Conservation (phyloP, 805 yeast species). For the Priceomyces castillae region DNA sequence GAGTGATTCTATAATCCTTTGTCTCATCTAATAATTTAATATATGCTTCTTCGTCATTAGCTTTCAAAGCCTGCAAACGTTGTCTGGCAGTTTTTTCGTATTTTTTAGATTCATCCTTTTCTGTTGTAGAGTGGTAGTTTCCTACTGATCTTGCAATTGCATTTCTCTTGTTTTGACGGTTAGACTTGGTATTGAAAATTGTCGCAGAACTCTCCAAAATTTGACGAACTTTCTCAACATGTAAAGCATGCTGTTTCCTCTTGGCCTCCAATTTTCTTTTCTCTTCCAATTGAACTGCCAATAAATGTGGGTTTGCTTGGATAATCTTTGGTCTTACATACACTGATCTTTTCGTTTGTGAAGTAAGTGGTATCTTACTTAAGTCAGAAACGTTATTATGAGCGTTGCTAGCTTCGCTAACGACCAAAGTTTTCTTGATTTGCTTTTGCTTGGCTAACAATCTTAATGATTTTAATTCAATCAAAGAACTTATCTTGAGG, state of each 20-base stretch:
- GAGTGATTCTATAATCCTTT: constrained; percentile 83
- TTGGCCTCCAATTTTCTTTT: constrained; percentile 59
- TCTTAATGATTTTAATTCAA: constrained; percentile 68
- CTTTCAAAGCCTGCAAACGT: constrained; percentile 81
- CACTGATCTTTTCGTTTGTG: constrained; percentile 67
- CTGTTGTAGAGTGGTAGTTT: constrained; percentile 55
- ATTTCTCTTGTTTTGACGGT: constrained; percentile 24
- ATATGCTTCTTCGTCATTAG: constrained; percentile 87
- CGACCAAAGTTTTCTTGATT: constrained; percentile 58
- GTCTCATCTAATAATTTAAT: constrained; percentile 80
- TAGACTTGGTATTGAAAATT: constrained; percentile 18
- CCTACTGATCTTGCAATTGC: constrained; percentile 32
- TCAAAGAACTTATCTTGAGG: constrained; percentile 60
- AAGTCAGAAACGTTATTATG: constrained; percentile 53
- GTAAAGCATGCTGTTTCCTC: constrained; percentile 49
- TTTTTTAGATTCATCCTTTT: constrained; percentile 73
- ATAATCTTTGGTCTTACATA: constrained; percentile 67
- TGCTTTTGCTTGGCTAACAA: constrained; percentile 68
- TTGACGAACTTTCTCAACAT: constrained; percentile 44
- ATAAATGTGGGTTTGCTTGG: constrained; percentile 69
- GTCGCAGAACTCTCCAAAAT: constrained; percentile 27
- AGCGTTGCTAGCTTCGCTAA: constrained; percentile 51
- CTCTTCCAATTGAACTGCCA: constrained; percentile 74
- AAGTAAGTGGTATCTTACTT: constrained; percentile 51
- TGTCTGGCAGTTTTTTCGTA: constrained; percentile 81